Evolutionary conservation across 176 grass and related monocot species (phyloP).

Genomic region (Pharus latifolius): DNA sequence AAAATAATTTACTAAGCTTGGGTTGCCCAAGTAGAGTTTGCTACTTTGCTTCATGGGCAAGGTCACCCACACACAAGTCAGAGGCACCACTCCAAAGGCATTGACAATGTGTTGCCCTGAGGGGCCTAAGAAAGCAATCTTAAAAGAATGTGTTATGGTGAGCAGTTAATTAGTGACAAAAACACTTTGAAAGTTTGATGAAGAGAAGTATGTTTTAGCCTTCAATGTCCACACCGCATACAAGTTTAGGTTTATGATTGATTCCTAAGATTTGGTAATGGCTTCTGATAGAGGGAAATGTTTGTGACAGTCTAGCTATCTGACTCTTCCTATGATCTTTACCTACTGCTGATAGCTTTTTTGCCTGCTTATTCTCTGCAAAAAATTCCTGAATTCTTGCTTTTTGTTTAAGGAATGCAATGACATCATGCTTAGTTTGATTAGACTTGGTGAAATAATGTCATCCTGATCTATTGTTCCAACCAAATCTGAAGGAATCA

Average conservation of each 20-base stretch:
- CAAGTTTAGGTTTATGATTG: conserved; percentile 16
- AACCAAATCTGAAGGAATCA: not conserved
- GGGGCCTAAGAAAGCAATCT: conserved; percentile 10
- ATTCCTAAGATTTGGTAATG: conserved; percentile 25
- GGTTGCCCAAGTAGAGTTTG: not conserved
- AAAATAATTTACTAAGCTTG: conserved; percentile 2
- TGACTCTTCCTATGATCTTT: conserved; percentile 14
- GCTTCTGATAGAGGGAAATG: conserved; percentile 38
- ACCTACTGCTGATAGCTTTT: conserved; percentile 25
- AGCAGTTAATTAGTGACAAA: no score
- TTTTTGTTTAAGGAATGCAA: conserved; percentile 42
- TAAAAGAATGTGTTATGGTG: no score
- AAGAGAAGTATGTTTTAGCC: no score
- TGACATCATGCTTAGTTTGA: conserved; percentile 7
- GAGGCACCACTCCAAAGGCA: conserved; percentile 41
- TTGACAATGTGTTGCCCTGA: conserved; percentile 19
- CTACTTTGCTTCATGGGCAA: conserved; percentile 35
- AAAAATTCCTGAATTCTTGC: conserved; percentile 23
- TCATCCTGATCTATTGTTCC: not conserved
- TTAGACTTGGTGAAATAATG: conserved; percentile 19
- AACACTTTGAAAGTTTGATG: no score
- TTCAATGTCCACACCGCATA: no score
- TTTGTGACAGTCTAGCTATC: conserved; percentile 30
- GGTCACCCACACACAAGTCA: not conserved
- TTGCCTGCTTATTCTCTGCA: conserved; percentile 16